phyloP scores from a whole-genome alignment of 345 rosid genomes.

The Syzygium aromaticum region DNA sequence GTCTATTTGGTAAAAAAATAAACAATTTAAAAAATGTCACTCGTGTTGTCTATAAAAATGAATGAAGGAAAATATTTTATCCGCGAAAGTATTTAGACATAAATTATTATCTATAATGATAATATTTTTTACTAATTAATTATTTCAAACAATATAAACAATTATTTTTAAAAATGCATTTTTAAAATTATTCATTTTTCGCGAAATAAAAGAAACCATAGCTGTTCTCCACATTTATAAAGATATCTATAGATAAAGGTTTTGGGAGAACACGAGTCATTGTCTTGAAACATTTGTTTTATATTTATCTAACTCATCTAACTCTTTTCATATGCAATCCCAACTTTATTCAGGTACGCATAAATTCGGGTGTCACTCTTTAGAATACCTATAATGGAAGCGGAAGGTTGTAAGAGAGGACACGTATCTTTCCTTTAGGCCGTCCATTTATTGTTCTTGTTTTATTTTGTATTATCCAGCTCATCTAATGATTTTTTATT shows the following conservation, averaged over 20 bases:
- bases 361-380: background rate
- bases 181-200: background rate
- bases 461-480: background rate
- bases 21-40: background rate
- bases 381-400: background rate
- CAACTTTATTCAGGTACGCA: background rate
- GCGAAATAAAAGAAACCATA: background rate
- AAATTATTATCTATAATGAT: background rate
- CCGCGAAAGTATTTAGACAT: background rate
- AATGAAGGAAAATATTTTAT: background rate
- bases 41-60: background rate
- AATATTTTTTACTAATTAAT: background rate
- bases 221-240: background rate
- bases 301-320: background rate
- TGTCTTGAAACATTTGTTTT: background rate
- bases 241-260: background rate
- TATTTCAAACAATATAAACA: background rate
- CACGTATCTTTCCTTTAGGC: background rate
- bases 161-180: accelerated
- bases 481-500: background rate
- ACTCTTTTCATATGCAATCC: background rate
- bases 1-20: accelerated
- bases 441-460: background rate
- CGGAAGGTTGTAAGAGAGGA: background rate
- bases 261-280: background rate